These are phyloP conservation scores for Naegleria fowleri DNA, from an alignment of 208 protist genomes.

Conservation along the genomic window DNA sequence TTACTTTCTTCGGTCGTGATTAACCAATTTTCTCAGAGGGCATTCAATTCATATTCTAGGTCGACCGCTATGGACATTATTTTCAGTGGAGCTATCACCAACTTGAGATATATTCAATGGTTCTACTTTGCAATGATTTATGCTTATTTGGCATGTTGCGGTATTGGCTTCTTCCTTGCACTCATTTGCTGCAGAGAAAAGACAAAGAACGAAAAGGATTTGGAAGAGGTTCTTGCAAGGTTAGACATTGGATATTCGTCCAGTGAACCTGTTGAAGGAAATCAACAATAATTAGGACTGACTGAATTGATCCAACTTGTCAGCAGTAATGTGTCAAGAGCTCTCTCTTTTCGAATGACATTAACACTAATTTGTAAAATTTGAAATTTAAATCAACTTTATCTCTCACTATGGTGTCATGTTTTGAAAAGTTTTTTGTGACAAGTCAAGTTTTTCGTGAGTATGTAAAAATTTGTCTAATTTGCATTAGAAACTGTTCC, in stretches of 20 bases:
- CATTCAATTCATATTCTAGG: conserved; percentile 43
- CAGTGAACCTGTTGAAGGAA: background rate
- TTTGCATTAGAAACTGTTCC: too few species aligned
- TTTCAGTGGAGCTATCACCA: background rate
- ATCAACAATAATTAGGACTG: background rate
- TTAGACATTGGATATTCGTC: background rate
- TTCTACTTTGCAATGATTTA: background rate
- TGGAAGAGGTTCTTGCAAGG: background rate
- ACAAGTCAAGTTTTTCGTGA: too few species aligned
- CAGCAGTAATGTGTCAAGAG: background rate
- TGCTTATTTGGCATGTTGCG: background rate
- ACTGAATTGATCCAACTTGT: background rate
- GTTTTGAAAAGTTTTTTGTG: too few species aligned
- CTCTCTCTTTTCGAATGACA: background rate
- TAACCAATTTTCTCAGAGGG: conserved; percentile 49
- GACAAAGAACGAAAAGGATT: background rate
- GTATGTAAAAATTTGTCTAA: too few species aligned
- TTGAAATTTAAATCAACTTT: background rate
- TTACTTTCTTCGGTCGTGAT: conserved; percentile 50
- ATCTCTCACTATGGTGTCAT: too few species aligned
- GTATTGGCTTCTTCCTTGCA: background rate
- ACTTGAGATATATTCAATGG: background rate
- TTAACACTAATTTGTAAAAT: background rate
- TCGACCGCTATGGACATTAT: conserved; percentile 42
- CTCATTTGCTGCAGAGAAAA: conserved; percentile 15